Evolutionary conservation across 2,329 filamentous ascomycete species (phyloP).

Genomic region (Chrysosporium queenslandicum): DNA sequence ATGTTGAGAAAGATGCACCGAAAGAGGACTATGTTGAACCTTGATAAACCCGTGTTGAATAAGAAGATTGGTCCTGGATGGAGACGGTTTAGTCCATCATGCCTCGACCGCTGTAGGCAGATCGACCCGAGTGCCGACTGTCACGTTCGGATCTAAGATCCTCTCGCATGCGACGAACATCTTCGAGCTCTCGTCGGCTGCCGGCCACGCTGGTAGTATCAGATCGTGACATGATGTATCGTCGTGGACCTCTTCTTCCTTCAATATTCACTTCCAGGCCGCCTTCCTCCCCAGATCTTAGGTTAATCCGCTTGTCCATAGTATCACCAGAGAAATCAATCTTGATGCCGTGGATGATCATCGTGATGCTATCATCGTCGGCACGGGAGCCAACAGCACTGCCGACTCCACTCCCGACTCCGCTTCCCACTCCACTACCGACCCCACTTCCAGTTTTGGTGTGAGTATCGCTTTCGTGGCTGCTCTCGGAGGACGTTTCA

Average conservation of each 20-base stretch:
- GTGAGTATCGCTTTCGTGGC: constrained; percentile 31
- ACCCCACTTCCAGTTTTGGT: constrained; percentile 28
- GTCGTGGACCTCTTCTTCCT: constrained; percentile 23
- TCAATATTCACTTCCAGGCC: constrained; percentile 33
- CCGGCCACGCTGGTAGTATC: constrained; percentile 26
- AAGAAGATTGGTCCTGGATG: not conserved
- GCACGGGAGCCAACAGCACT: constrained; percentile 25
- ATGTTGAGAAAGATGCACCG: not conserved
- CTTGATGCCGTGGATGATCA: constrained; percentile 33
- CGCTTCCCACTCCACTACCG: constrained; percentile 24
- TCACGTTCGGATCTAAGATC: constrained; percentile 31
- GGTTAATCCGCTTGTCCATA: constrained; percentile 32
- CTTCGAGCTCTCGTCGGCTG: constrained; percentile 27
- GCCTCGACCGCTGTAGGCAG: constrained; percentile 27
- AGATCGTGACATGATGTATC: constrained; percentile 30
- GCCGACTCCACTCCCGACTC: constrained; percentile 25
- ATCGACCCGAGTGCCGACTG: constrained; percentile 32
- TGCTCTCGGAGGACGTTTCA: constrained; percentile 33
- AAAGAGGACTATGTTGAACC: constrained; percentile 4
- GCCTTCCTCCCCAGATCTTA: constrained; percentile 32
- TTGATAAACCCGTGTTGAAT: constrained; percentile 1
- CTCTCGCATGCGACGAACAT: constrained; percentile 26
- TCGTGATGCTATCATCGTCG: constrained; percentile 32
- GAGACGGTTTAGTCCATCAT: constrained; percentile 15
- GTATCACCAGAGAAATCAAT: constrained; percentile 32